Conservation (phyloP, 2,329 filamentous ascomycete genomes). For the Colletotrichum nymphaeae region DNA sequence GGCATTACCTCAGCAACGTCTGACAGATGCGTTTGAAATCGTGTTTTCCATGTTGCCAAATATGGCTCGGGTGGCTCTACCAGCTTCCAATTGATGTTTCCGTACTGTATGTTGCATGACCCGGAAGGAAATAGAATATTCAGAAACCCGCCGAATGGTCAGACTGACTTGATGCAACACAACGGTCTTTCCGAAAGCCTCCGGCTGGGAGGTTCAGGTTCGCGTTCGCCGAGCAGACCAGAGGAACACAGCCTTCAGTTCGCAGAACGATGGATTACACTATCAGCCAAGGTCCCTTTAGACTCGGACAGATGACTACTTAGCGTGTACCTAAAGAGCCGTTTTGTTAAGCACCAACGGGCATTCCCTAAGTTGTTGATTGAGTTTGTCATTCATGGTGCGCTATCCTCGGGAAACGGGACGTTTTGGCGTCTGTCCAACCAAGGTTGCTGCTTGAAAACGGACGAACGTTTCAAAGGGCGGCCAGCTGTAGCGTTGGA, state of each 20-base stretch:
- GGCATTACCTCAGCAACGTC: constrained; percentile 35
- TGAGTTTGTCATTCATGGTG: not conserved
- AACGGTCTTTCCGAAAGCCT: constrained; percentile 8
- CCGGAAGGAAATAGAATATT: not conserved
- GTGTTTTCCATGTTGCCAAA: constrained; percentile 23
- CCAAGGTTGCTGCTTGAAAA: constrained; percentile 4
- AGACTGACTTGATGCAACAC: constrained; percentile 23
- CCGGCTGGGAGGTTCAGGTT: constrained; percentile 24
- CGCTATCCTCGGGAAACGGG: constrained; percentile 10
- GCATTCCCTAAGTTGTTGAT: not conserved
- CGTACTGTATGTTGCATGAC: not conserved
- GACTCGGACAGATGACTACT: constrained; percentile 16
- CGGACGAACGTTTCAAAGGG: constrained; percentile 5
- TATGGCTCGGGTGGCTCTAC: constrained; percentile 1
- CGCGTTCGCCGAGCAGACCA: constrained; percentile 18
- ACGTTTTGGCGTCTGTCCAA: not conserved
- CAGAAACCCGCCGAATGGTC: constrained; percentile 1
- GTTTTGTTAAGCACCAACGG: not conserved
- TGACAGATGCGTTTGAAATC: constrained; percentile 31
- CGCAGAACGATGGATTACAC: constrained; percentile 14
- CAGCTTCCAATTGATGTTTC: not conserved
- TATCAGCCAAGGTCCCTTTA: constrained; percentile 9
- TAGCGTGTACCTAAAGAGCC: not conserved
- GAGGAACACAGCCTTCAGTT: not conserved
- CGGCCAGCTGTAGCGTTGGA: not conserved